These are phyloP conservation scores for Tagetes patula DNA, from an alignment of 129 eudicot genomes.

Conservation along the genomic window DNA sequence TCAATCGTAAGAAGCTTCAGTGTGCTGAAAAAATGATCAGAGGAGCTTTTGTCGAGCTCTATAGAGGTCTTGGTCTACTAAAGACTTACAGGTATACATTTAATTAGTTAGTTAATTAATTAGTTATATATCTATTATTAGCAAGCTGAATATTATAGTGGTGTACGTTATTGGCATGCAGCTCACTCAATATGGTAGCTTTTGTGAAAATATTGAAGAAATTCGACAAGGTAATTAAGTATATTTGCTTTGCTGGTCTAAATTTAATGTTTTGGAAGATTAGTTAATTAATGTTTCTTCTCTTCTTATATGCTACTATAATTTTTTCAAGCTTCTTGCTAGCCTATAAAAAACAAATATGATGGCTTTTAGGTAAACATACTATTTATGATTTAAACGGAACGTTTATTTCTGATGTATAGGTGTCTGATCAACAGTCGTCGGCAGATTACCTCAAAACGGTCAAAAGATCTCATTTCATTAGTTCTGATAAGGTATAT, in stretches of 20 bases:
- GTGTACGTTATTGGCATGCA: conserved; percentile 29
- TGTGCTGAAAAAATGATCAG: conserved; percentile 96
- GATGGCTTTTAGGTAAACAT: background rate
- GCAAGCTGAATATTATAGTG: background rate
- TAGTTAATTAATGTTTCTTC: too few species aligned
- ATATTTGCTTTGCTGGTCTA: background rate
- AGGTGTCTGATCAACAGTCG: conserved; percentile 75
- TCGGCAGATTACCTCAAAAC: conserved; percentile 69
- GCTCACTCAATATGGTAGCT: conserved; percentile 93
- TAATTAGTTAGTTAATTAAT: background rate
- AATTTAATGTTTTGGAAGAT: too few species aligned
- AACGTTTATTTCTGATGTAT: background rate
- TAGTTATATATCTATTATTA: background rate
- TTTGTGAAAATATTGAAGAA: conserved; percentile 89
- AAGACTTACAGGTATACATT: conserved; percentile 71
- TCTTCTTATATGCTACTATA: too few species aligned
- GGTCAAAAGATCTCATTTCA: conserved; percentile 79
- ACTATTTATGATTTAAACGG: too few species aligned
- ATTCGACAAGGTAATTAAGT: conserved; percentile 76
- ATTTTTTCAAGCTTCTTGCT: too few species aligned
- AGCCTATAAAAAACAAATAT: too few species aligned
- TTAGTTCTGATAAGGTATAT: conserved; percentile 90
- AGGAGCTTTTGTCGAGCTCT: conserved; percentile 90
- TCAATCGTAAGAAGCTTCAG: conserved; percentile 80
- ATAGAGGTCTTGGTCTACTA: conserved; percentile 85